These are phyloP conservation scores for Gynochthodes officinalis DNA, from an alignment of 257 asterid species.

Conservation along the genomic window DNA sequence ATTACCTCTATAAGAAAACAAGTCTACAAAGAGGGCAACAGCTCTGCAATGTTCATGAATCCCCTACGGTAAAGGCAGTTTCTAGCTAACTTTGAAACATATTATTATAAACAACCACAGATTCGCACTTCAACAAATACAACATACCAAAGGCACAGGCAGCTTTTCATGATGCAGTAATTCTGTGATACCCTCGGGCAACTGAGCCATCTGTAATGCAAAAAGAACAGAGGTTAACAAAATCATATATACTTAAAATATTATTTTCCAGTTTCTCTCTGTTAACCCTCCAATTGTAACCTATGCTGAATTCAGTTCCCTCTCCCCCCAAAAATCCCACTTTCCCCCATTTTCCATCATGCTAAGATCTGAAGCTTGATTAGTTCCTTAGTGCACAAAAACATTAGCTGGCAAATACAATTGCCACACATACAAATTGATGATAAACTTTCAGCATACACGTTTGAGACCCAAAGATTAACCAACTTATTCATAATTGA, in stretches of 20 bases:
- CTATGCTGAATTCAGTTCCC: neutral
- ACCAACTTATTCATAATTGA: neutral
- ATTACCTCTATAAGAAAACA: neutral
- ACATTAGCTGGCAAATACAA: neutral
- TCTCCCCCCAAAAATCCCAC: neutral
- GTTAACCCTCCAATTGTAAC: neutral
- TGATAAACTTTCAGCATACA: neutral
- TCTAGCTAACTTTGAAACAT: neutral
- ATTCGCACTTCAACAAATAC: neutral
- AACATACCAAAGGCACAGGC: slow-evolving; percentile 72
- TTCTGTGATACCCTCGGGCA: slow-evolving; percentile 92
- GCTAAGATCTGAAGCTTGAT: neutral
- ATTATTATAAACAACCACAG: neutral
- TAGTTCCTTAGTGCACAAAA: neutral
- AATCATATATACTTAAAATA: neutral
- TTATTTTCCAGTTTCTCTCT: neutral
- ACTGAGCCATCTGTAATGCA: slow-evolving; percentile 70
- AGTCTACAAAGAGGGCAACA: neutral
- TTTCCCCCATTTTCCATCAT: neutral
- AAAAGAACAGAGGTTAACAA: slow-evolving; percentile 13
- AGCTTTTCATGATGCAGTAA: slow-evolving; percentile 68
- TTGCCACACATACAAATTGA: neutral
- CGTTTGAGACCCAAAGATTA: neutral
- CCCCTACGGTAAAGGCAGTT: neutral
- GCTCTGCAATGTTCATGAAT: neutral